phyloP scores from a whole-genome alignment of 202 grass and related monocot species.

The Schoenoplectus triqueter region DNA sequence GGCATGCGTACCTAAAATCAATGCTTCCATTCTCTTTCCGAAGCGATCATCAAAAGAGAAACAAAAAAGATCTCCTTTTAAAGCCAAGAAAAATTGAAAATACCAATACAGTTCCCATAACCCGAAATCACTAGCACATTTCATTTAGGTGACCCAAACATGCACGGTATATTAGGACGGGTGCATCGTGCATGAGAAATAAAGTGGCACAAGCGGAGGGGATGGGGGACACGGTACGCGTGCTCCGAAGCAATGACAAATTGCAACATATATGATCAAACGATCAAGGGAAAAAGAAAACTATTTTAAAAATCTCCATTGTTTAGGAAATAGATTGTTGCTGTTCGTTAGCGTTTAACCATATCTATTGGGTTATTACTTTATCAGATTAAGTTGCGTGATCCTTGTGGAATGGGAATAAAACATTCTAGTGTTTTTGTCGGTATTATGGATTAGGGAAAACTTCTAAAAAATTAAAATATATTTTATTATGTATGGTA shows the following conservation, averaged over 20 bases:
- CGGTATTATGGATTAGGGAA: too few relatives aligned
- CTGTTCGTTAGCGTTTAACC: constrained; percentile 40
- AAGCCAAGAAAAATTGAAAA: not conserved
- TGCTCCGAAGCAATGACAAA: constrained; percentile 23
- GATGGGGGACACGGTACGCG: constrained; percentile 18
- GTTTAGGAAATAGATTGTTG: constrained; percentile 17
- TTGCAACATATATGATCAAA: constrained; percentile 20
- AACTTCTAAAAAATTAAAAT: too few relatives aligned
- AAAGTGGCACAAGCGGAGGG: not conserved
- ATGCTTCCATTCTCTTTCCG: constrained; percentile 39
- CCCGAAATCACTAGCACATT: not conserved
- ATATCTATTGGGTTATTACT: not conserved
- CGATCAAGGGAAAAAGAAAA: not conserved
- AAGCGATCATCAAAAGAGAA: not conserved
- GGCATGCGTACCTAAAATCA: constrained; percentile 21
- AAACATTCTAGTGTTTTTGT: not conserved
- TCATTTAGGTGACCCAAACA: constrained; percentile 17
- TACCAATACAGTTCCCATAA: not conserved
- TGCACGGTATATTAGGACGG: not conserved
- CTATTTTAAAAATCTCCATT: constrained; percentile 22
- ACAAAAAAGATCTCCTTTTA: constrained; percentile 2
- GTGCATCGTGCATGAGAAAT: not conserved
- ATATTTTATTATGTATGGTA: too few relatives aligned
- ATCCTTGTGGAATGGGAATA: not conserved
- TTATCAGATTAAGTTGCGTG: constrained; percentile 15